Evolutionary conservation across 495 filamentous ascomycete species (phyloP).

Genomic region (Penicillium silybi): DNA sequence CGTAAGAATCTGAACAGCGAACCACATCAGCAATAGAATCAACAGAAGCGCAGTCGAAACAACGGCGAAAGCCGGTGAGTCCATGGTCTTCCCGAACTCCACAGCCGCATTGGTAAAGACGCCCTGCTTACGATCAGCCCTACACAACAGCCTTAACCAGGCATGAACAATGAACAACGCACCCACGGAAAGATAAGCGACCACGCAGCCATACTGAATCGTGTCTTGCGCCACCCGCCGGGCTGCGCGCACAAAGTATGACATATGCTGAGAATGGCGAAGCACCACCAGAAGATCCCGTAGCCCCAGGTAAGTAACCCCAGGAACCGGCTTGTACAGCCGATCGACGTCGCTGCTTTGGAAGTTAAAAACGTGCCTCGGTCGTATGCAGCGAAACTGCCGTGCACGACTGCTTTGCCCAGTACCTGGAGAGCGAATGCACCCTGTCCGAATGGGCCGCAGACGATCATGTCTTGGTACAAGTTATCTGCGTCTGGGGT

Average conservation of each 20-base stretch:
- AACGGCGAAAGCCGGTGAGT: slow-evolving; percentile 25
- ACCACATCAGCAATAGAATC: slow-evolving; percentile 17
- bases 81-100: slow-evolving; percentile 26
- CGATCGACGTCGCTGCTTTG: slow-evolving; percentile 16
- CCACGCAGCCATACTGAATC: slow-evolving; percentile 25
- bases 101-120: slow-evolving; percentile 32
- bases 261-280: slow-evolving; percentile 29
- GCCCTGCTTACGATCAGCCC: slow-evolving; percentile 12
- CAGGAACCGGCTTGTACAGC: slow-evolving; percentile 17
- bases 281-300: slow-evolving; percentile 32
- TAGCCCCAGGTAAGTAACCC: slow-evolving; percentile 30
- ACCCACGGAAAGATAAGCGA: slow-evolving; percentile 31
- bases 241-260: slow-evolving; percentile 24
- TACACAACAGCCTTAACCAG: neutral
- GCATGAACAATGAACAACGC: neutral
- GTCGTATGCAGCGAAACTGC: slow-evolving; percentile 25
- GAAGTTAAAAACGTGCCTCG: slow-evolving; percentile 24
- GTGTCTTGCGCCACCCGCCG: slow-evolving; percentile 12
- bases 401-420: slow-evolving; percentile 16
- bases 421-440: slow-evolving; percentile 29
- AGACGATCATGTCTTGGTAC: slow-evolving; percentile 36
- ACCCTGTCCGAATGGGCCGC: slow-evolving; percentile 33
- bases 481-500: slow-evolving; percentile 18
- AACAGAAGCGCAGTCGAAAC: slow-evolving; percentile 27
- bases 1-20: slow-evolving; percentile 20